Conservation (phyloP, 352 stramenopile species). For the Globisporangium emineosum region DNA sequence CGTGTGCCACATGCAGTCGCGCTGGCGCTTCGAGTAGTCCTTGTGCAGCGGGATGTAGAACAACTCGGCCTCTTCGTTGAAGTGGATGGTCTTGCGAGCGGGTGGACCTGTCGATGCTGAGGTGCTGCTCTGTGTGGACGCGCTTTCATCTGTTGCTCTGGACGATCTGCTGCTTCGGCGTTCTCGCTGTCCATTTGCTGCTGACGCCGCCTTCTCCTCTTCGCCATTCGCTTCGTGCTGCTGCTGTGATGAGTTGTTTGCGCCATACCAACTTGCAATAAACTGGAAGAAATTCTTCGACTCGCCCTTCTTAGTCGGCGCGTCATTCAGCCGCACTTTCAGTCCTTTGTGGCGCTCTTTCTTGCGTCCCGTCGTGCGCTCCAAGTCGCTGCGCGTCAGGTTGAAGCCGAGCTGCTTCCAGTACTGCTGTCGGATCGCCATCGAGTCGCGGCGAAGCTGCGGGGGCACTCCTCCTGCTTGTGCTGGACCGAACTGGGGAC, state of each 20-base stretch:
- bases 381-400: slow-evolving; percentile 73
- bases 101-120: slow-evolving; percentile 7
- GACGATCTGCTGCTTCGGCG: background rate
- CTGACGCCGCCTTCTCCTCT: slow-evolving; percentile 3
- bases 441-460: slow-evolving; percentile 71
- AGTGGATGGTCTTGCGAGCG: slow-evolving; percentile 46
- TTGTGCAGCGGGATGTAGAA: slow-evolving; percentile 84
- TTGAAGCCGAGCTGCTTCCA: slow-evolving; percentile 84
- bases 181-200: slow-evolving; percentile 6
- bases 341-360: slow-evolving; percentile 64
- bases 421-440: slow-evolving; percentile 83
- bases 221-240: background rate
- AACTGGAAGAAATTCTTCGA: slow-evolving; percentile 78
- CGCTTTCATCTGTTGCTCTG: slow-evolving; percentile 9
- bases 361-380: slow-evolving; percentile 68
- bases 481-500: background rate
- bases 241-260: slow-evolving; percentile 13
- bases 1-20: slow-evolving; percentile 84
- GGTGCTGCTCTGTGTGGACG: slow-evolving; percentile 3
- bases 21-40: slow-evolving; percentile 85
- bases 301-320: slow-evolving; percentile 29
- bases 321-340: slow-evolving; percentile 78
- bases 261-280: slow-evolving; percentile 75
- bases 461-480: background rate
- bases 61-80: slow-evolving; percentile 77